Base-by-base conservation (phyloP, 208 protist species). In the Trypanosoma lewisi region DNA sequence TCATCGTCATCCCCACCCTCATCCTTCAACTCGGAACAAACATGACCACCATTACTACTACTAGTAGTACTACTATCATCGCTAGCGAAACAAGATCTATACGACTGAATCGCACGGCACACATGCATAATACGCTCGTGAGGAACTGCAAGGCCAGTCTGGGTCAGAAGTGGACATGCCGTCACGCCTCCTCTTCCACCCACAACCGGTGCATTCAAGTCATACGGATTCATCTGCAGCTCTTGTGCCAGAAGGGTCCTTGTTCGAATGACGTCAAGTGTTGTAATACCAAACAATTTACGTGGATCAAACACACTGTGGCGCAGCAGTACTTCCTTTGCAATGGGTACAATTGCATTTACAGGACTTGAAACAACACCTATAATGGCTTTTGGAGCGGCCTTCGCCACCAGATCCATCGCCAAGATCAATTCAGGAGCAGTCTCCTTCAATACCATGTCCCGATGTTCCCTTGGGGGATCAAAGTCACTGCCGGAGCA, bases 271-370 rank as follows among this genome's bases (percentile, higher is more conserved):
- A 96, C 87, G 70, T 98, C 96, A 6, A 97, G 83, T 6, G 91
- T 93, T 11, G 96, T 97, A 31, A 98, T 88, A 48, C 96, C 96
- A 63, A 97, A 89, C 4, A 98, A 65, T 60, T 83, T 83, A 25
- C 80, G 86, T 17, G 85, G 83, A 65, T 97, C 82, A 66, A 93
- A 97, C 12, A 63, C 70, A 50, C 86, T 76, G 17, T 54, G 60
- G 31, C 67, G 72, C 77, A 91, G 83, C 27, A 96, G 68, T 31
- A 89, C 70, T 77, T 98, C 97, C 11, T 87, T 85, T 27, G 85
- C 91, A 54, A 98, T 80, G 14, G 97, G 95, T 11, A 98, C 93
- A 28, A 94, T 90, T 5, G 89, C 85, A 81, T 98, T 98, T 25
- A 98, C 91, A 7, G 94, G 95, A 78, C 94, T 95, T 11, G 93